Evolutionary conservation across 768 basidiomycete species (phyloP), one percentile per base, ranked within the genome.

Genomic region (Panellus pusillus): DNA sequence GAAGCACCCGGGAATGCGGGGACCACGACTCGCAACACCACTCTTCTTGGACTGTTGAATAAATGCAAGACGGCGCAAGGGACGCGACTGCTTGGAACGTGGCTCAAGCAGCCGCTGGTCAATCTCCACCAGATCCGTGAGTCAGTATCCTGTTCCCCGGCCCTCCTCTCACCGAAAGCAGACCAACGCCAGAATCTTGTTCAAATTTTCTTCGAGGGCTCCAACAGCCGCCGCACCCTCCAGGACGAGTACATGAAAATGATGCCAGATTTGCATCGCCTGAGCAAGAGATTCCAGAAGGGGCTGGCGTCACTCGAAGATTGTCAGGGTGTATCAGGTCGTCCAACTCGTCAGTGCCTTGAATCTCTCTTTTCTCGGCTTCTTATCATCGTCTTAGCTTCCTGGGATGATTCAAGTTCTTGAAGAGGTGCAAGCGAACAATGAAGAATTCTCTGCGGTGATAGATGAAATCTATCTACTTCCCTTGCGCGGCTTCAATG

Each of bases 11-110:
- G 82, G 19, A 83, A 84, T 63, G 65, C 67, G 81, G 80, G 79
- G 38, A 80, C 79, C 7, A 74, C 82, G 2, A 85, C 83, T 48
- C 88, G 91, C 65, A 94, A 89, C 58, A 91, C 89, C 28, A 95
- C 92, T 4, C 68, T 99, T 6, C 84, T 94, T 49, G 94, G 94
- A 1, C 73, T 97, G 8, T 72, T 99, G 52, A 97, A 98, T 68
- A 91, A 90, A 62, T 97, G 96, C 75, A 97, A 97, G 72, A 98
- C 97, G 0, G 84, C 91, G 0, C 97, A 99, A 66, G 97, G 97
- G 0, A 85, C 90, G 13, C 75, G 97, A 50, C 68, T 97, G 37
- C 76, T 99, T 3, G 90, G 86, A 0, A 86, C 85, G 44, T 98
- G 96, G 96, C 73, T 99, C 38, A 98, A 97, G 66, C 97, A 98